A percentile compares a stretch with the other conserved stretches of the same genome.
These are phyloP conservation scores for Fusarium sp. DNA, from an alignment of 2,329 filamentous ascomycete species.

Conservation along the genomic window DNA sequence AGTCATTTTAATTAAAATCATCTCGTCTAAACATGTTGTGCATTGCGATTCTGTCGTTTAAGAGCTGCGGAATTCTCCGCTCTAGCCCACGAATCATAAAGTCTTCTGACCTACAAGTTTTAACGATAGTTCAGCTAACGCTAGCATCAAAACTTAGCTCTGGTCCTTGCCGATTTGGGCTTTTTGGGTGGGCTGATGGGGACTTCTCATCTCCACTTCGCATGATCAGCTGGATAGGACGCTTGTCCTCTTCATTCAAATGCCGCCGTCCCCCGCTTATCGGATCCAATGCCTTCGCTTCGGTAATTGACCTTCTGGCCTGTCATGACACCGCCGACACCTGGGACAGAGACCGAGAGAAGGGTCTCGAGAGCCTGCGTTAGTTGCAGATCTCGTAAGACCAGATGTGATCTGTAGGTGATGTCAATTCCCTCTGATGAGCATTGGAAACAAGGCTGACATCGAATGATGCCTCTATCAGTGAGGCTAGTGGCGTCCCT, in stretches of 20 bases:
- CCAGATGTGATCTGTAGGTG: conserved; percentile 39
- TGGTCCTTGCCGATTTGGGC: neutral
- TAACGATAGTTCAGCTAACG: too few relatives aligned
- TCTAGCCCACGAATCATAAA: too few relatives aligned
- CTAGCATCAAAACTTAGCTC: too few relatives aligned
- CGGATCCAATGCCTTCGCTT: neutral
- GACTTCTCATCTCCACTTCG: neutral
- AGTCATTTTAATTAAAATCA: too few relatives aligned
- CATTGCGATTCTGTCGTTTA: too few relatives aligned
- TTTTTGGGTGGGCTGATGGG: too few relatives aligned
- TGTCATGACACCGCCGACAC: conserved; percentile 12
- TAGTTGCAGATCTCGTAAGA: conserved; percentile 38
- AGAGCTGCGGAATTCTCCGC: too few relatives aligned
- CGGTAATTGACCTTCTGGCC: conserved; percentile 19
- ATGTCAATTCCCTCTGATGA: too few relatives aligned
- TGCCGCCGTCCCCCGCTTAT: conserved; percentile 14
- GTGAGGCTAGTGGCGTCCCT: conserved; percentile 53
- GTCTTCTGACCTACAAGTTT: too few relatives aligned
- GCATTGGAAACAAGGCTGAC: neutral
- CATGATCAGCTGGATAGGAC: neutral
- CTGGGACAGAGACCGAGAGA: conserved; percentile 28
- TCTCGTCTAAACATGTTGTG: too few relatives aligned
- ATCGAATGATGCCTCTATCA: conserved; percentile 15
- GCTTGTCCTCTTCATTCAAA: conserved; percentile 9
- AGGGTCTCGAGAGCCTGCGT: conserved; percentile 40